Conservation (phyloP, 176 grass and related monocot species). For the Chloris gayana region DNA sequence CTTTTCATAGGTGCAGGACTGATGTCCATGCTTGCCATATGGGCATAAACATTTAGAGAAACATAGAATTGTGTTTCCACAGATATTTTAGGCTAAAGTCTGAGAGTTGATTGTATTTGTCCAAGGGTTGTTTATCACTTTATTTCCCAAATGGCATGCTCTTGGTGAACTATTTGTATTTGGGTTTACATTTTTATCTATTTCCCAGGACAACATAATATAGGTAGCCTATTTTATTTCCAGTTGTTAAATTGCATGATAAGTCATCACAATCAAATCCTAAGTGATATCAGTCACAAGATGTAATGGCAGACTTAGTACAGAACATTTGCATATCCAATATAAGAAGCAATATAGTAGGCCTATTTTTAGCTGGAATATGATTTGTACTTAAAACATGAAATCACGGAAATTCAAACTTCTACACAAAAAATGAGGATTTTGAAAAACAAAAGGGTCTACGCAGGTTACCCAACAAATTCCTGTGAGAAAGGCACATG, state of each 20-base stretch:
- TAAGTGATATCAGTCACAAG: slow-evolving; percentile 5
- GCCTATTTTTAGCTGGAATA: slow-evolving; percentile 5
- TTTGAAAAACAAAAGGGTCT: background rate
- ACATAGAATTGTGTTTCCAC: background rate
- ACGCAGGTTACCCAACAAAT: background rate
- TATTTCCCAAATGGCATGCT: background rate
- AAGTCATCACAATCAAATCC: background rate
- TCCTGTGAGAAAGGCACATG: slow-evolving; percentile 1
- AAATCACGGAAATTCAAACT: background rate
- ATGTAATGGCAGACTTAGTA: background rate
- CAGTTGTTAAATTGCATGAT: slow-evolving; percentile 13
- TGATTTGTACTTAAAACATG: background rate
- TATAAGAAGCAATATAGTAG: slow-evolving; percentile 27
- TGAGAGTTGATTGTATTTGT: slow-evolving; percentile 17
- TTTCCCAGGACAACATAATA: slow-evolving; percentile 11
- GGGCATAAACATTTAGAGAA: slow-evolving; percentile 58
- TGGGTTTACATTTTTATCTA: slow-evolving; percentile 28
- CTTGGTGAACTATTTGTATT: slow-evolving; percentile 31
- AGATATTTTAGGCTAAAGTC: background rate
- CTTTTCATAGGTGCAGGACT: slow-evolving; percentile 81
- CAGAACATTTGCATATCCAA: slow-evolving; percentile 10
- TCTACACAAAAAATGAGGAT: background rate
- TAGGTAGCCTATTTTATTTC: slow-evolving; percentile 19
- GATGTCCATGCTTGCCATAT: slow-evolving; percentile 93
- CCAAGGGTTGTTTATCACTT: background rate